Base-by-base conservation (phyloP, 2,329 filamentous ascomycete genomes). In the Harringtonia lauricola region DNA sequence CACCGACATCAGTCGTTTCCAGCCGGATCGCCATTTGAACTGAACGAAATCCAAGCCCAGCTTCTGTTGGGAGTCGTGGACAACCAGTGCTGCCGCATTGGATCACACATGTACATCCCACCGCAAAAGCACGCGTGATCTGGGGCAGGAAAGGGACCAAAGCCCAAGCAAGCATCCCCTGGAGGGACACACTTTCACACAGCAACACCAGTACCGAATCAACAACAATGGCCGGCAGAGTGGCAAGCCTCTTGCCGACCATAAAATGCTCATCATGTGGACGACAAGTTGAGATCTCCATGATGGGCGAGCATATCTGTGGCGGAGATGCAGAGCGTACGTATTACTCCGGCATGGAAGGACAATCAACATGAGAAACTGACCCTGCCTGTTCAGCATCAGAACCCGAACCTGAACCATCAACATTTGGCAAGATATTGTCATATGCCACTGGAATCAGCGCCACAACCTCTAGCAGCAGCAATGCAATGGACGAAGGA, bases 211-310 rank as follows among this genome's bases (percentile, higher is more conserved):
- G 14, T 28, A 39, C 5, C n/a, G 24, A 14, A 9, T 40, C 36
- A 37, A 34, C 39, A 45, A 47, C 48, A 47, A 47, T 47, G 67
- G 36, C 59, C 52, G 40, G 49, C 65, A 49, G 68, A 68, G 54
- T 71, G 79, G 57, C 73, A 79, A 60, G 75, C 61, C 78, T 89
- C 51, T 70, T 92, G 67, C 86, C 87, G 57, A 80, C 80, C 21
- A 85, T 94, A 64, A 94, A 90, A 71, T 94, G 87, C 64, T 94
- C 87, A 42, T 79, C 73, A 65, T 94, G 87, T 59, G 76, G 79
- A 34, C 63, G 68, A 34, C 77, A 89, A 55, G 85, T 95, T 47
- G 82, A 89, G 57, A 92, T 95, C 53, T 82, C 83, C 34, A 69
- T 81, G 60, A 84, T 95, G 81, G 86, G 86, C 49, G 86, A 94